Evolutionary conservation across 768 basidiomycete genomes (phyloP), one percentile per base, ranked within the genome.

Genomic region (Fomitopsis serialis): DNA sequence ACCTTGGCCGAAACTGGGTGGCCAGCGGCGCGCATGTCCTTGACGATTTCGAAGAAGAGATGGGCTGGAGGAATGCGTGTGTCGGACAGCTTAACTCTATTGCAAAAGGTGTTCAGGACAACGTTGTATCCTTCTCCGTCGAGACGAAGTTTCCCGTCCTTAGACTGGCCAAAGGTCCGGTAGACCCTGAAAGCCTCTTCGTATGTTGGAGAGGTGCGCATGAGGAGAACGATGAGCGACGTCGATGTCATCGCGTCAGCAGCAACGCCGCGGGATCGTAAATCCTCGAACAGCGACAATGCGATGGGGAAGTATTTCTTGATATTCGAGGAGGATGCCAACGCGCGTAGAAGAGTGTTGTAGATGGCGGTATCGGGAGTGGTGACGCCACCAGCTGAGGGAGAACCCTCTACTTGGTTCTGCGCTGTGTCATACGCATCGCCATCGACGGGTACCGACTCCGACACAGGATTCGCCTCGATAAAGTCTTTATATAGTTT

Each of bases 11-110:
- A 78, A 50, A 87, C 72, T 10, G 72, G 70, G 49, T 83, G 69
- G 21, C 87, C 86, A 2, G 80, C 78, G 12, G 70, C 67, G 24
- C 80, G 84, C 90, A 95, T 94, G 69, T 93, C 90, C 35, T 76
- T 78, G 53, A 92, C 77, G 48, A 95, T 87, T 50, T 79, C 8
- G 66, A 92, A 84, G 67, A 89, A 91, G 11, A 58, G 53, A 8
- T 23, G 42, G 15, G 51, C 22, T 9, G 61, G 61, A 9, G 62
- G 64, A 29, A 57, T 51, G 37, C 59, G 56, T 42, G 44, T 51
- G 32, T 76, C 64, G 44, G 71, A 69, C 53, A 82, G 83, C 9
- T 78, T 74, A 50, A 89, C 72, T 23, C 75, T 74, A 11, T 32
- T 40, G 62, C 80, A 78, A 59, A 89, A 85, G 2, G 79, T 76